Evolutionary conservation across 805 yeast genomes (phyloP), one percentile per base, ranked within the genome.

Genomic region (Spathaspora girioi): DNA sequence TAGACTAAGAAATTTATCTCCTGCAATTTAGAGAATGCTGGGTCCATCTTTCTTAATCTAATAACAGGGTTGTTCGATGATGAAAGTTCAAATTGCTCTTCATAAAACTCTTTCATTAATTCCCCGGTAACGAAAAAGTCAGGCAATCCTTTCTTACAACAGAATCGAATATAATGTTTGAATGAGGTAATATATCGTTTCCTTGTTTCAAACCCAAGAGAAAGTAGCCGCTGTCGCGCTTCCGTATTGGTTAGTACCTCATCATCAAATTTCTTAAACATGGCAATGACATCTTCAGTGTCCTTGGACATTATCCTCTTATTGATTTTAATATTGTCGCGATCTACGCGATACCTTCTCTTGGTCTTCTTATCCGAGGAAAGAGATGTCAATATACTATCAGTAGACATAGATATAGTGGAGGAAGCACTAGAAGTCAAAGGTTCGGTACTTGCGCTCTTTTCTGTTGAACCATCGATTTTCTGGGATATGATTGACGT

Each of bases 401-500:
- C 27, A 17, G 29, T 15, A 14, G 45, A 23, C 43, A 40, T 17
- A 11, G 40, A 35, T 14, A 35, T 14, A 35, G 35, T 31, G 10
- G 40, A 35, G 9, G 40, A 35, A 15, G 18, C 17, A 15, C 40
- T 35, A n/a, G 40, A 35, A n/a, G 40, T 15, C 14, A 35, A 35
- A 14, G 17, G 40, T 8, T 35, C 40, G 11, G 15, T 18, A 35
- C 40, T 35, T 35, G 14, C 5, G 31, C 29, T 18, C 11, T 18
- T 12, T n/a, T 42, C 44, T 14, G 26, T 23, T 14, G 26, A 23
- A 15, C 40, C 18, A 47, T 54, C 57, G 10, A 55, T 55, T 43
- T 53, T 52, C 40, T 55, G 58, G 4, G 58, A 55, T n/a, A 55
- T 55, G 3, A 55, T 55, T 18, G 58, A 55, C 31, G 58, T 55